Conservation (phyloP, 2,329 filamentous ascomycete genomes). For the Coniochaeta prunicola region DNA sequence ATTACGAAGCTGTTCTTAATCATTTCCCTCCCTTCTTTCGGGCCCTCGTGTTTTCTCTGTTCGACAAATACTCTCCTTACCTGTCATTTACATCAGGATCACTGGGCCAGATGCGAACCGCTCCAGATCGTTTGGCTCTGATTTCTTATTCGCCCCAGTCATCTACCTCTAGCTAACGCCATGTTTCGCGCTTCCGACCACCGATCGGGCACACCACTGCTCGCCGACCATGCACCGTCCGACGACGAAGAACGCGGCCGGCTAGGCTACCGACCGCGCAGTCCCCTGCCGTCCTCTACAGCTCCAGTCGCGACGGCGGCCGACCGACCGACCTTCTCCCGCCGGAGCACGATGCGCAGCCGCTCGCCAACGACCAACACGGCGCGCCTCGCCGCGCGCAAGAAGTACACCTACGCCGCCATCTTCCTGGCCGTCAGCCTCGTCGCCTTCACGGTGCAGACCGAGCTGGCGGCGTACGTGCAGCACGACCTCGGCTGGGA, state of each 20-base stretch:
- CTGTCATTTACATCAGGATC: neutral
- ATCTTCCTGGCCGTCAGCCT: constrained; percentile 79
- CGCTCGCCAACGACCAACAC: constrained; percentile 59
- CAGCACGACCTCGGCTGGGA: constrained; percentile 89
- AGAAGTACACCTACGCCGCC: constrained; percentile 80
- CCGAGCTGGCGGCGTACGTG: constrained; percentile 91
- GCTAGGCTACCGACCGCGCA: neutral
- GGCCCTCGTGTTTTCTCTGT: neutral
- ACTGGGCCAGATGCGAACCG: neutral
- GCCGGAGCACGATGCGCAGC: constrained; percentile 67
- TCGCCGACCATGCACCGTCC: neutral
- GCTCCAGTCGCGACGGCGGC: constrained; percentile 16
- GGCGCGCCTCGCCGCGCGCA: constrained; percentile 59
- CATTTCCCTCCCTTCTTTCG: neutral
- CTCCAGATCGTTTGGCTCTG: neutral
- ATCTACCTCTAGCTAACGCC: neutral
- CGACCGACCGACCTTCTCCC: constrained; percentile 32
- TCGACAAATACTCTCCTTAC: neutral
- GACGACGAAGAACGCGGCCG: constrained; percentile 2
- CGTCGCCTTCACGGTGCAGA: constrained; percentile 86
- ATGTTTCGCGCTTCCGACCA: neutral
- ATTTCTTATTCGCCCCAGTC: neutral
- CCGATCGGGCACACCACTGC: neutral
- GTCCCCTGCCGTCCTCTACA: neutral
- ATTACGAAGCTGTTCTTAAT: neutral